A percentile compares a stretch with the other conserved stretches of the same genome.
Conservation (phyloP, 2,329 filamentous ascomycete species). For the Ascochyta fabae region DNA sequence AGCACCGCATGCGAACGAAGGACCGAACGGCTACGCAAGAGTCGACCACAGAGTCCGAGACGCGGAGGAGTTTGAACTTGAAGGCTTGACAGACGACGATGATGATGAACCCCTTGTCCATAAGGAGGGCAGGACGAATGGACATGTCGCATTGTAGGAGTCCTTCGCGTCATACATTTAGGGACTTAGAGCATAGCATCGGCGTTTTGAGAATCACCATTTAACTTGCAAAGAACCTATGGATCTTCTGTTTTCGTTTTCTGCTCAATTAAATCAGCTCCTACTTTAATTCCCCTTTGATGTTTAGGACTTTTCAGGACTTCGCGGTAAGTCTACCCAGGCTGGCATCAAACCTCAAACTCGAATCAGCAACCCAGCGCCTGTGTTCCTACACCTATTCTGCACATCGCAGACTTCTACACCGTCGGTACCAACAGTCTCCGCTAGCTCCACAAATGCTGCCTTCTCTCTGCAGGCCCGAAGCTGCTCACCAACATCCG, state of each 20-base stretch:
- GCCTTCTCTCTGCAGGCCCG: not conserved
- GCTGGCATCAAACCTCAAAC: not conserved
- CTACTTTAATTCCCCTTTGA: not conserved
- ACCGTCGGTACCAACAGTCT: not conserved
- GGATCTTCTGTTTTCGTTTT: not conserved
- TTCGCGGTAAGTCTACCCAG: not conserved
- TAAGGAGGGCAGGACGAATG: conserved; percentile 33
- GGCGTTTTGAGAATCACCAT: not conserved
- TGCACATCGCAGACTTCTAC: not conserved
- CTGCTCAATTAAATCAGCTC: not conserved
- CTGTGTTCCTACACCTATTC: not conserved
- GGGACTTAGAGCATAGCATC: not conserved
- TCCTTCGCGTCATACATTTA: not conserved
- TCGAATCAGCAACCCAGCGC: not conserved
- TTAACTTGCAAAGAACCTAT: not conserved
- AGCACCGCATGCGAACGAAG: conserved; percentile 35
- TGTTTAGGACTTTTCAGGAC: too few species aligned
- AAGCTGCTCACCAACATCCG: not conserved
- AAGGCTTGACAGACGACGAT: conserved; percentile 87
- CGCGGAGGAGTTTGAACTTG: conserved; percentile 92
- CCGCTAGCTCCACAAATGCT: too few species aligned
- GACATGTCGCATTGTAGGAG: conserved; percentile 6
- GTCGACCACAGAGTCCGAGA: conserved; percentile 71
- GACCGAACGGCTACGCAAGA: conserved; percentile 50
- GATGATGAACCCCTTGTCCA: conserved; percentile 53